Conservation (phyloP, 2,329 filamentous ascomycete species). For the Neocatenulostroma microsporum region DNA sequence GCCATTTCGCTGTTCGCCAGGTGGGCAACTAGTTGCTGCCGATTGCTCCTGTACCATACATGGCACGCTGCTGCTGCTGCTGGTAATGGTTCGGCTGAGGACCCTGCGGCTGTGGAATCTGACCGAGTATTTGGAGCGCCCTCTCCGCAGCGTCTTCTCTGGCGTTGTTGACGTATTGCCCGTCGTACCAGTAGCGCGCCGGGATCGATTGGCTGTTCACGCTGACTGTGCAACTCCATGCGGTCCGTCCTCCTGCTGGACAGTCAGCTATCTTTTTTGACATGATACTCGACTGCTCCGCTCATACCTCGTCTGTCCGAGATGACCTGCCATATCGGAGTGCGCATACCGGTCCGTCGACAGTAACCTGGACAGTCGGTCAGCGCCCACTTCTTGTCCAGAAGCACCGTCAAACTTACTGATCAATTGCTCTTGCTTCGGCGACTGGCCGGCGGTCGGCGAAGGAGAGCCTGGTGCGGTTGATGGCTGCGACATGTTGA, state of each 20-base stretch:
- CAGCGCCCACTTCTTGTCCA: no score
- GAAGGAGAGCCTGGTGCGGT: constrained; percentile 9
- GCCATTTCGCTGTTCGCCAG: no score
- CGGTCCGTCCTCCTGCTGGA: constrained; percentile 71
- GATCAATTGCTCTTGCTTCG: constrained; percentile 29
- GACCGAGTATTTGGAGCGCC: constrained; percentile 53
- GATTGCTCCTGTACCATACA: constrained; percentile 9
- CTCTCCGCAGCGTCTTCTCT: constrained; percentile 86
- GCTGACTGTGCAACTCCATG: constrained; percentile 78
- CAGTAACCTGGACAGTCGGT: constrained; percentile 40
- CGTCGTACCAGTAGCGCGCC: constrained; percentile 90
- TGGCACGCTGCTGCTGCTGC: constrained; percentile 17
- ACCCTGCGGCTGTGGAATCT: constrained; percentile 19
- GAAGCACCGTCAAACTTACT: constrained; percentile 22
- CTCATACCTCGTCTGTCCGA: constrained; percentile 76
- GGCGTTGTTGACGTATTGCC: constrained; percentile 77
- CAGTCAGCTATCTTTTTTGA: constrained; percentile 8
- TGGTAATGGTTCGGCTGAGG: constrained; percentile 18
- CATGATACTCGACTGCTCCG: constrained; percentile 58
- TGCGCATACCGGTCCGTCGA: constrained; percentile 17
- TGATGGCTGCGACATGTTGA: constrained; percentile 11
- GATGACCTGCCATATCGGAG: constrained; percentile 54
- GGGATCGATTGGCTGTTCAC: constrained; percentile 56
- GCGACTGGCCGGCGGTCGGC: constrained; percentile 10
- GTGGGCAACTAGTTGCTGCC: constrained; percentile 12